These are phyloP conservation scores for Irpex sp. DNA, from an alignment of 1,284 basidiomycete species.

Conservation along the genomic window DNA sequence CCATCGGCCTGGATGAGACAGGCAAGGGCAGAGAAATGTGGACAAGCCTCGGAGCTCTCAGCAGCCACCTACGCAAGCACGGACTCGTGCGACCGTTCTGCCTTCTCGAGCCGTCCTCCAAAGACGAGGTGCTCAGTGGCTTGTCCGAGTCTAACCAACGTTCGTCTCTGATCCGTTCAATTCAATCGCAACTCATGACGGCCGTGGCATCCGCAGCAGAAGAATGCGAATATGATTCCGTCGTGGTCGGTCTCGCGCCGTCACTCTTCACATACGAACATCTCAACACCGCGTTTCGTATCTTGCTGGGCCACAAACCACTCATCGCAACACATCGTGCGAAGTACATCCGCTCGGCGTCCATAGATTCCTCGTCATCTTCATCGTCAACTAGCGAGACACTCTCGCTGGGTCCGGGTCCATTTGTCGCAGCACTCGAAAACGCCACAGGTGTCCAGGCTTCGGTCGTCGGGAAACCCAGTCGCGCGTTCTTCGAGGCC, in stretches of 20 bases:
- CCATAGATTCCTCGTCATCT: not conserved
- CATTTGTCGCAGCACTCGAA: slow-evolving; percentile 66
- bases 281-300: slow-evolving; percentile 65
- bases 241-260: slow-evolving; percentile 66
- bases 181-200: not conserved
- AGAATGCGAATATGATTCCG: slow-evolving; percentile 44
- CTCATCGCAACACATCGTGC: slow-evolving; percentile 60
- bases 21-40: slow-evolving; percentile 39
- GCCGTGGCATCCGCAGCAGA: not conserved
- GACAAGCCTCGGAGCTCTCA: slow-evolving; percentile 63
- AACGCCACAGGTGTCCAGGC: slow-evolving; percentile 45
- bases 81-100: slow-evolving; percentile 51
- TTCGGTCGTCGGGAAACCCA: slow-evolving; percentile 65
- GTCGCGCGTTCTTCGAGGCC: slow-evolving; percentile 52
- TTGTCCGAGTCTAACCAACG: not conserved
- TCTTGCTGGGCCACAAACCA: slow-evolving; percentile 39
- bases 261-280: slow-evolving; percentile 47
- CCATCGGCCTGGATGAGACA: not conserved
- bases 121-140: slow-evolving; percentile 41
- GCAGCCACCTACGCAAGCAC: slow-evolving; percentile 38
- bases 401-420: slow-evolving; percentile 65
- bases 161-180: not conserved
- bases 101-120: slow-evolving; percentile 56
- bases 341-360: slow-evolving; percentile 36
- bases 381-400: slow-evolving; percentile 34